A percentile compares a stretch with the other conserved stretches of the same genome.
These are phyloP conservation scores for Erodium maritimum DNA, from an alignment of 345 rosid genomes.

Conservation along the genomic window DNA sequence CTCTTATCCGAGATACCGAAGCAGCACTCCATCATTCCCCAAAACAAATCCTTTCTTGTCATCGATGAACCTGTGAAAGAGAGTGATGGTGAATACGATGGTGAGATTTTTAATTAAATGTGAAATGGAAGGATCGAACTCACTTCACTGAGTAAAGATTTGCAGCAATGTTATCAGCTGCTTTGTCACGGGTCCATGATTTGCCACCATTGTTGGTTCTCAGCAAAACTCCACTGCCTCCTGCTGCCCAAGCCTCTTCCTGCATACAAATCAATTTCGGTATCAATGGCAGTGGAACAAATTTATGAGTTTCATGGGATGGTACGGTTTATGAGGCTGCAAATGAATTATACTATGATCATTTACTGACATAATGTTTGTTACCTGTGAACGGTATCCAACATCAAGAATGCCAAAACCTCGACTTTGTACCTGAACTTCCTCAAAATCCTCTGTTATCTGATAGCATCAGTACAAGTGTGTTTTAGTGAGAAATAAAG, in stretches of 20 bases:
- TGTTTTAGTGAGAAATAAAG: conserved; percentile 4
- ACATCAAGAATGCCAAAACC: conserved; percentile 97
- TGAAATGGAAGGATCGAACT: conserved; percentile 14
- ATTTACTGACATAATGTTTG: too few relatives aligned
- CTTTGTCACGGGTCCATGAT: conserved; percentile 89
- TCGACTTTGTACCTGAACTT: conserved; percentile 79
- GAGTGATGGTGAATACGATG: too few relatives aligned
- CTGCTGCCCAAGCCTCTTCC: conserved; percentile 99
- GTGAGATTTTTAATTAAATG: not conserved
- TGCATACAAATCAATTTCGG: conserved; percentile 9
- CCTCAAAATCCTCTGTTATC: conserved; percentile 79
- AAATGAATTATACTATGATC: too few relatives aligned
- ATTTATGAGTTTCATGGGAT: too few relatives aligned
- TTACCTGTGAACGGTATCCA: conserved; percentile 83
- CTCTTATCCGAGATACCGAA: conserved; percentile 73
- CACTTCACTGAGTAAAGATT: conserved; percentile 91
- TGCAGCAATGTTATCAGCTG: conserved; percentile 94
- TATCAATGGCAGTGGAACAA: too few relatives aligned
- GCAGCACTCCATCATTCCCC: conserved; percentile 90
- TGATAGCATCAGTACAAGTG: conserved; percentile 14
- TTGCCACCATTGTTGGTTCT: conserved; percentile 89
- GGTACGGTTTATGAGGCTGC: too few relatives aligned
- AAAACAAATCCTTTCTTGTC: conserved; percentile 74
- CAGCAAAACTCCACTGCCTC: conserved; percentile 83
- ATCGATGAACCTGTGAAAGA: conserved; percentile 53